Evolutionary conservation across 257 asterid genomes (phyloP).

Genomic region (Nicotiana benthamiana): DNA sequence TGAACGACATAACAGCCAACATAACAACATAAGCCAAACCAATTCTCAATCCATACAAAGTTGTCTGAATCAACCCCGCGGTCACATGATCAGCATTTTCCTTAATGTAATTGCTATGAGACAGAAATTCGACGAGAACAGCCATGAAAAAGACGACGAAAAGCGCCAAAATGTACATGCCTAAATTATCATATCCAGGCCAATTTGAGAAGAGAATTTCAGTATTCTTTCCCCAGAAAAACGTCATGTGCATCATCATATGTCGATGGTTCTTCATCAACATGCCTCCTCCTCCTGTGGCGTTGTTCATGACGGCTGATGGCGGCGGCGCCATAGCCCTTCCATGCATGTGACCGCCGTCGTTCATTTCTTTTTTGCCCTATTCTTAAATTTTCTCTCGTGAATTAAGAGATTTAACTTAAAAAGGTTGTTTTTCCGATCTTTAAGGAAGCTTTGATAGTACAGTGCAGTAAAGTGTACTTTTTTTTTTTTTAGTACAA

Average conservation of each 20-base stretch:
- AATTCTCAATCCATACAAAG: conserved; percentile 35
- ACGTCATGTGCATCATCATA: conserved; percentile 93
- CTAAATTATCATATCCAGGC: conserved; percentile 56
- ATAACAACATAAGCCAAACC: conserved; percentile 63
- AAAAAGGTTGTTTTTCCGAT: too few species aligned
- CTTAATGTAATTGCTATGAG: conserved; percentile 32
- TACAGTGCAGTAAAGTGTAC: too few species aligned
- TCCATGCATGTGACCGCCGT: conserved; percentile 6
- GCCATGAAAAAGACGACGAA: conserved; percentile 37
- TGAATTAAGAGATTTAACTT: neutral
- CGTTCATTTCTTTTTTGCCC: neutral
- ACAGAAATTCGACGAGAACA: conserved; percentile 48
- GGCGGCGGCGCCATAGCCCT: conserved; percentile 28
- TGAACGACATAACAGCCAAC: conserved; percentile 82
- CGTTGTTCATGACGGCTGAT: conserved; percentile 5
- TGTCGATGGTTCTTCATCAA: conserved; percentile 25
- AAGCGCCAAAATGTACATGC: conserved; percentile 57
- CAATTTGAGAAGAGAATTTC: conserved; percentile 65
- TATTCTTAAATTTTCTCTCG: neutral
- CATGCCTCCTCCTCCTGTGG: conserved; percentile 17
- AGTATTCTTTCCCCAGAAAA: conserved; percentile 77
- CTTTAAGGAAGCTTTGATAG: too few species aligned
- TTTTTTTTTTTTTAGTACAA: too few species aligned
- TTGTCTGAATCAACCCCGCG: conserved; percentile 43
- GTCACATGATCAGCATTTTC: conserved; percentile 13